Evolutionary conservation across 805 yeast species (phyloP).

Genomic region (Priceomyces melissophilus): DNA sequence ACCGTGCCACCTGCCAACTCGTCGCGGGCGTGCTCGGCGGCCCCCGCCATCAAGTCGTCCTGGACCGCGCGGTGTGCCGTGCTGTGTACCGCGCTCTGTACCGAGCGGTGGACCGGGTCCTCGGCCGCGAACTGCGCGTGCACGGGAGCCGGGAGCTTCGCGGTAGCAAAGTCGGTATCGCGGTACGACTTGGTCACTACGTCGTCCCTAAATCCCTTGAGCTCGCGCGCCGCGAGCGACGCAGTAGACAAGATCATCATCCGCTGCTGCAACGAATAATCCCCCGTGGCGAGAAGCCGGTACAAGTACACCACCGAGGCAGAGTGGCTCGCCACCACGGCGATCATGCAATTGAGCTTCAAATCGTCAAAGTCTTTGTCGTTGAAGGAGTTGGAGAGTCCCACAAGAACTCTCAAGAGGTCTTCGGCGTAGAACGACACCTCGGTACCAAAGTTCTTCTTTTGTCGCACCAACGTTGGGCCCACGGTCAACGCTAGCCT

Average conservation of each 20-base stretch:
- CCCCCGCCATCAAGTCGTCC: slow-evolving; percentile 28
- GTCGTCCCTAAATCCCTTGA: slow-evolving; percentile 59
- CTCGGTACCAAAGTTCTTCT: slow-evolving; percentile 58
- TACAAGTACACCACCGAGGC: slow-evolving; percentile 43
- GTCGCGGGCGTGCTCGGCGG: slow-evolving; percentile 29
- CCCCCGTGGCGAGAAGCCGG: slow-evolving; percentile 59
- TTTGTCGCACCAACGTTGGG: slow-evolving; percentile 62
- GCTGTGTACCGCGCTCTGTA: too few species aligned
- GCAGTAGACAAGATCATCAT: slow-evolving; percentile 64
- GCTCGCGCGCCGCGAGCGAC: slow-evolving; percentile 69
- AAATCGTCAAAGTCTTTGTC: slow-evolving; percentile 60
- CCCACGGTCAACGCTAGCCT: slow-evolving; percentile 49
- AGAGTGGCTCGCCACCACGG: slow-evolving; percentile 54
- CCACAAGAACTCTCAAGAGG: slow-evolving; percentile 49
- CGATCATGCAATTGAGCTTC: slow-evolving; percentile 61
- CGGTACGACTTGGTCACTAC: slow-evolving; percentile 34
- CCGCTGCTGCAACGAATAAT: slow-evolving; percentile 77
- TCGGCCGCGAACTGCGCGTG: slow-evolving; percentile 39
- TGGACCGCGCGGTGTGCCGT: slow-evolving; percentile 20
- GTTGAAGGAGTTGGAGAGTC: slow-evolving; percentile 54
- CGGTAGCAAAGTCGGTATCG: slow-evolving; percentile 30
- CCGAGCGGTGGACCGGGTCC: not conserved
- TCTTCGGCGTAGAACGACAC: slow-evolving; percentile 55
- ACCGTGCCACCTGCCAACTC: slow-evolving; percentile 38
- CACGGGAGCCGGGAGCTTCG: slow-evolving; percentile 43